Evolutionary conservation across 768 basidiomycete genomes (phyloP), one percentile per base, ranked within the genome.

Genomic region (Panaeolus papilionaceus): DNA sequence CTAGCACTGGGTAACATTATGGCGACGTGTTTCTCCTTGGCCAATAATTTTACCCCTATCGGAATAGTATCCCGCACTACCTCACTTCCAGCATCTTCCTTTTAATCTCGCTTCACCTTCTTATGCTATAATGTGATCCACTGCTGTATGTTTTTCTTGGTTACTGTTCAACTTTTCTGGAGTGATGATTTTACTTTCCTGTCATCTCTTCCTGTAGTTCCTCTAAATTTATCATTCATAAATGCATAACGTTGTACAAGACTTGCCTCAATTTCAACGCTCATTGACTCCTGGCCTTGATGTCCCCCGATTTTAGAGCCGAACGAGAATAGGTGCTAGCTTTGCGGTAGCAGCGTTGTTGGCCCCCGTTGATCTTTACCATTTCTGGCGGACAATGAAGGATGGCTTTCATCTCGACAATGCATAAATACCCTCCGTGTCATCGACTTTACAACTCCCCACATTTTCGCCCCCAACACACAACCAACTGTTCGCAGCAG

Each of bases 161-260:
- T 58, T 58, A 11, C 26, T 7, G 10, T 16, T 37, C 12, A 58
- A 12, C 28, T 58, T 33, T 49, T 49, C 23, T 28, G 54, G 16
- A 58, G 14, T 5, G 28, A 58, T 33, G 54, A 58, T 33, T 58
- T 33, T 58, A 58, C 54, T 28, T 58, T 58, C 54, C 54, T 58
- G 54, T 58, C 54, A 33, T 58, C 28, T 16, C 28, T 58, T 58
- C 49, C 20, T 58, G 54, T 58, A 58, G 54, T 58, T 58, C 47
- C 8, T 51, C 47, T 33, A 33, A 33, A 33, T 33, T 5, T 11
- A 26, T 33, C 14, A 12, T 33, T 58, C 54, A 58, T 33, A 16
- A 58, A 58, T 58, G 54, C 54, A 58, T 33, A 33, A 33, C 12
- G 9, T 33, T 58, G 54, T 58, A 58, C 54, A 16, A 28, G 20